Base-by-base conservation (phyloP, 1,284 basidiomycete genomes). In the Heliocybe sulcata region DNA sequence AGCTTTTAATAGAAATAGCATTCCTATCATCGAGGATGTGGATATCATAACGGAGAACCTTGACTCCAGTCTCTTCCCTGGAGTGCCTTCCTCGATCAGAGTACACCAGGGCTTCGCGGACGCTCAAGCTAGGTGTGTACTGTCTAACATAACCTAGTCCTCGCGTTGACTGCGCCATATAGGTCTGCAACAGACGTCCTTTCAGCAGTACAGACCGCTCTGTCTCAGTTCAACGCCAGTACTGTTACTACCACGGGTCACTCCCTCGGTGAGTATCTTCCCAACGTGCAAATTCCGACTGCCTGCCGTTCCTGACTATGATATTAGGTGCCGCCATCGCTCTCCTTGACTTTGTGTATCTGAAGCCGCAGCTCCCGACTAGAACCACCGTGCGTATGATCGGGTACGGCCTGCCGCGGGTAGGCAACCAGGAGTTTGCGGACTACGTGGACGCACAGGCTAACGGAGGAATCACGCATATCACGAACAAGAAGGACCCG, bases 391-490 rank as follows among this genome's bases (percentile, higher is more conserved):
- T 75, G 59, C 60, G 61, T 27, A 63, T 64, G 8, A 65, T 81
- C 38, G 67, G 69, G 0, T 83, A 79, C 57, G 81, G 80, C 22
- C 71, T 83, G 65, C 85, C 85, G 20, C 74, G 85, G 38, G 83
- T 81, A 45, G 66, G 66, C 11, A 67, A 67, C 53, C 53, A 57
- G 12, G 62, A 35, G 8, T 67, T 63, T 33, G 64, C 63, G 2
- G 33, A 57, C 52, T 61, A 56, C 33, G 57, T 67, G 14, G 65
- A 68, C 33, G 56, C 56, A 23, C n/a, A n/a, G n/a, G n/a, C n/a
- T n/a, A 35, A 57, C 14, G 54, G n/a, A 3, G 33, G 20, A 9
- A 67, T 65, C 54, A 60, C 68, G 59, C 59, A 69, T 61, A 61
- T 72, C 29, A 70, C 66, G 50, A 70, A 72, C 64, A 66, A 68